A percentile compares a stretch with the other conserved stretches of the same genome.
phyloP scores from a whole-genome alignment of 257 asterid genomes.

The Solanum megistacrolobum region DNA sequence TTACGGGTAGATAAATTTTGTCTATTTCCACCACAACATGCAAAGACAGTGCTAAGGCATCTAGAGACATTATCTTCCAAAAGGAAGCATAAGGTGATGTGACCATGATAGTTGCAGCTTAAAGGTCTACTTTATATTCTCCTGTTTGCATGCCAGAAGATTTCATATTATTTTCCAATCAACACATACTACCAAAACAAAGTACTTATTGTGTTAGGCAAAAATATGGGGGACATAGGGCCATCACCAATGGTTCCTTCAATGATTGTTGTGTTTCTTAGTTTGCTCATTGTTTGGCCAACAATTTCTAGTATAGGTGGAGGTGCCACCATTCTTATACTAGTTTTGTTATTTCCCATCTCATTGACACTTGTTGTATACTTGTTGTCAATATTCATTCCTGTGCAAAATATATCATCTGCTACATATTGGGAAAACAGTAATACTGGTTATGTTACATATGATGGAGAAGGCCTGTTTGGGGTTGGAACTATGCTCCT shows the following conservation, averaged over 20 bases:
- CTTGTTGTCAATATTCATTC: neutral
- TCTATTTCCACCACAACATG: neutral
- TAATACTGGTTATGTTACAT: neutral
- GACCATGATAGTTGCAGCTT: neutral
- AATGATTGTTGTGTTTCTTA: constrained; percentile 7
- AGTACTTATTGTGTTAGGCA: neutral
- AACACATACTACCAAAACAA: neutral
- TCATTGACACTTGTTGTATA: neutral
- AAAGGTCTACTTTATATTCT: neutral
- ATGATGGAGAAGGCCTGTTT: constrained; percentile 11
- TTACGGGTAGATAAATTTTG: neutral
- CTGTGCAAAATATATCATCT: neutral
- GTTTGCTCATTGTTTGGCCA: constrained; percentile 7
- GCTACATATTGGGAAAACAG: neutral
- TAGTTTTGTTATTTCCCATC: constrained; percentile 3
- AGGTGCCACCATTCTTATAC: neutral
- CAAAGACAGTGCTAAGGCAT: neutral
- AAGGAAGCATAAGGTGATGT: neutral
- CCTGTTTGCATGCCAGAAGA: neutral
- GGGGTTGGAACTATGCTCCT: constrained; percentile 9
- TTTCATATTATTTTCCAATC: neutral
- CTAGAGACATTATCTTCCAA: neutral
- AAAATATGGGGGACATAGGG: constrained; percentile 3
- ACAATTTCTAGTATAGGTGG: neutral
- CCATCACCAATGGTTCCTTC: constrained; percentile 23